Conservation (phyloP, 306 rosid genomes). For the Prunus kanzakura region DNA sequence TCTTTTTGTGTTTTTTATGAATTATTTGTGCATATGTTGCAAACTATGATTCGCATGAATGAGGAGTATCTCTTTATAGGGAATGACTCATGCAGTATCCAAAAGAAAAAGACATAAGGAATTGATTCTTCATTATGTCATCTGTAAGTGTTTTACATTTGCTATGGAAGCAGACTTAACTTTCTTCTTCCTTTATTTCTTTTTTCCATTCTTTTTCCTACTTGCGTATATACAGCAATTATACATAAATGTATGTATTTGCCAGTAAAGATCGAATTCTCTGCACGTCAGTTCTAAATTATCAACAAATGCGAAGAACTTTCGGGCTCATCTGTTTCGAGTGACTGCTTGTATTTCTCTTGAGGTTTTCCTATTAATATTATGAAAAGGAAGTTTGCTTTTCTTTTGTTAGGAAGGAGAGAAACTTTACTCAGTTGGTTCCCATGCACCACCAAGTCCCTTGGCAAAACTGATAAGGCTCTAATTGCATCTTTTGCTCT, state of each 20-base stretch:
- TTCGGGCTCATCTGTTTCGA: background rate
- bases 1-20: too few relatives aligned
- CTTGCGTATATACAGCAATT: too few relatives aligned
- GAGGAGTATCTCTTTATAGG: too few relatives aligned
- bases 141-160: background rate
- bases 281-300: background rate
- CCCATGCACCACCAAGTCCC: conserved; percentile 16
- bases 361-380: conserved; percentile 16
- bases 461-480: background rate
- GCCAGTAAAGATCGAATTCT: background rate
- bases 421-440: conserved; percentile 44
- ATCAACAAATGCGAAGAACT: conserved; percentile 11
- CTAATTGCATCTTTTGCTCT: background rate
- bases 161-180: background rate
- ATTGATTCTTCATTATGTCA: background rate
- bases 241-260: background rate
- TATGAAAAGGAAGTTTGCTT: conserved; percentile 46
- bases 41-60: too few relatives aligned
- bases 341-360: conserved; percentile 12
- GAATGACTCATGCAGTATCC: too few relatives aligned
- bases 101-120: background rate
- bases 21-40: too few relatives aligned
- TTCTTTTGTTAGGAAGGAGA: conserved; percentile 37
- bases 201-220: background rate
- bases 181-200: background rate